Percentiles rank a stretch among this genome's conserved stretches.
These are phyloP conservation scores for Cucumis hystrix DNA, from an alignment of 306 rosid genomes.

Conservation along the genomic window DNA sequence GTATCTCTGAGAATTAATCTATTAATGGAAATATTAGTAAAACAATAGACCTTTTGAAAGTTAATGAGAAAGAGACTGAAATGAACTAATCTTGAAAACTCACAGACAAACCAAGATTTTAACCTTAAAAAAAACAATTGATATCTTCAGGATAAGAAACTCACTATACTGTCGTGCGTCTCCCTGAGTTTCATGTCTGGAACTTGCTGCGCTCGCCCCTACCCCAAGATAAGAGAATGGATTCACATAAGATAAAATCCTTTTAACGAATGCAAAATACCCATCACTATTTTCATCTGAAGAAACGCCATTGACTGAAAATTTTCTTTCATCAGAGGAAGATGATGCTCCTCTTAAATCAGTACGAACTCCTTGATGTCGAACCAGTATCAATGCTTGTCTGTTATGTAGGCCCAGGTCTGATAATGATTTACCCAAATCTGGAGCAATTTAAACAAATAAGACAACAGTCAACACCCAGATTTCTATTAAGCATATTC, in stretches of 20 bases:
- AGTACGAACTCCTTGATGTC: constrained; percentile 14
- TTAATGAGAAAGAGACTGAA: not conserved
- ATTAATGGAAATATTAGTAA: too few species aligned
- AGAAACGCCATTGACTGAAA: constrained; percentile 9
- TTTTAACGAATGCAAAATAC: constrained; percentile 20
- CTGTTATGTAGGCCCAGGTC: constrained; percentile 39
- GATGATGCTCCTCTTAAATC: constrained; percentile 7
- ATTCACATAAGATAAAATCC: constrained; percentile 34
- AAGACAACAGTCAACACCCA: not conserved
- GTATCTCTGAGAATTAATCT: too few species aligned
- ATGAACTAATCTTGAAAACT: not conserved
- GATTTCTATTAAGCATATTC: not conserved
- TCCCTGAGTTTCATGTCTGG: constrained; percentile 22
- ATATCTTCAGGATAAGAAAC: constrained; percentile 12
- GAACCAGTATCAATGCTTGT: constrained; percentile 43
- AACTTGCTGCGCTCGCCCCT: constrained; percentile 20
- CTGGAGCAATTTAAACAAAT: constrained; percentile 14
- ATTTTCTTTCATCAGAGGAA: constrained; percentile 5
- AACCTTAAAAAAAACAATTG: not conserved
- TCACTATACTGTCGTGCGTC: constrained; percentile 23
- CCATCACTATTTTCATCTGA: constrained; percentile 27
- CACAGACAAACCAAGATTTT: not conserved
- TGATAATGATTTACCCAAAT: constrained; percentile 27
- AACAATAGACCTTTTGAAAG: not conserved
- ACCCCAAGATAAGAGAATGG: constrained; percentile 45